Evolutionary conservation across 1,139 yeast species (phyloP).

Genomic region (Kodamaea anthophila): DNA sequence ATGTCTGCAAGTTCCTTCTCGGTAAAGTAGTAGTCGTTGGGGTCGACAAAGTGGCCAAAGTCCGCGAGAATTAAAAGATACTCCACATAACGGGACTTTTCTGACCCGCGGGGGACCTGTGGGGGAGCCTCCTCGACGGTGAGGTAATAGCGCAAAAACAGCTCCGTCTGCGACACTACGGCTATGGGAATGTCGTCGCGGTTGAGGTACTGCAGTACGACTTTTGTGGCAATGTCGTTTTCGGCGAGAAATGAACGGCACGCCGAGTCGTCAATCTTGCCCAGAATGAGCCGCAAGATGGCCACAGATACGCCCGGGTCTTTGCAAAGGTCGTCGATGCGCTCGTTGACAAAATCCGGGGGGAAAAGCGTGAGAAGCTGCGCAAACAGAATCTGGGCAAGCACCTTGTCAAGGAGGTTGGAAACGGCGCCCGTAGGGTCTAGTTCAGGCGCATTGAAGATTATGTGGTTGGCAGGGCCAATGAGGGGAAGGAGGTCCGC

Average conservation of each 20-base stretch:
- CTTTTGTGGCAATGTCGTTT: slow-evolving; percentile 8
- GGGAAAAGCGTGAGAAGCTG: slow-evolving; percentile 19
- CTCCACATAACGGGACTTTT: slow-evolving; percentile 22
- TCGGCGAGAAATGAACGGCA: slow-evolving; percentile 13
- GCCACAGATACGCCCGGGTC: slow-evolving; percentile 2
- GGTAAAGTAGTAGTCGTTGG: slow-evolving; percentile 11
- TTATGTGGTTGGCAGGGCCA: slow-evolving; percentile 2
- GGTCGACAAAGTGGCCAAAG: slow-evolving; percentile 5
- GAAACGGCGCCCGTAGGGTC: slow-evolving; percentile 20
- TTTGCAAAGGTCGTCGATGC: slow-evolving; percentile 4
- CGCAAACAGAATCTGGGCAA: slow-evolving; percentile 15
- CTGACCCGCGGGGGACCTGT: slow-evolving; percentile 9
- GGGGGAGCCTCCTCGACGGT: slow-evolving; percentile 1
- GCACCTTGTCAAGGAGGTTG: slow-evolving; percentile 18
- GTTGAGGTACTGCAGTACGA: slow-evolving; percentile 10
- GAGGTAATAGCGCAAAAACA: slow-evolving; percentile 9
- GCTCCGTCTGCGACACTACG: slow-evolving; percentile 18
- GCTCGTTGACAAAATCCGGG: slow-evolving; percentile 15
- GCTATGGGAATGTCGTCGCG: slow-evolving; percentile 8
- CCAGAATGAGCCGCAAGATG: slow-evolving; percentile 17
- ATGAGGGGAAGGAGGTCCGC: slow-evolving; percentile 1
- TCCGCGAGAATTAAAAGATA: slow-evolving; percentile 13
- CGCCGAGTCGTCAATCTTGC: slow-evolving; percentile 14
- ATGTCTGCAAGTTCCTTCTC: slow-evolving; percentile 5
- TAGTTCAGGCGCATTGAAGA: slow-evolving; percentile 7